Conservation (phyloP, 257 asterid genomes). For the Solanum bulbocastanum region DNA sequence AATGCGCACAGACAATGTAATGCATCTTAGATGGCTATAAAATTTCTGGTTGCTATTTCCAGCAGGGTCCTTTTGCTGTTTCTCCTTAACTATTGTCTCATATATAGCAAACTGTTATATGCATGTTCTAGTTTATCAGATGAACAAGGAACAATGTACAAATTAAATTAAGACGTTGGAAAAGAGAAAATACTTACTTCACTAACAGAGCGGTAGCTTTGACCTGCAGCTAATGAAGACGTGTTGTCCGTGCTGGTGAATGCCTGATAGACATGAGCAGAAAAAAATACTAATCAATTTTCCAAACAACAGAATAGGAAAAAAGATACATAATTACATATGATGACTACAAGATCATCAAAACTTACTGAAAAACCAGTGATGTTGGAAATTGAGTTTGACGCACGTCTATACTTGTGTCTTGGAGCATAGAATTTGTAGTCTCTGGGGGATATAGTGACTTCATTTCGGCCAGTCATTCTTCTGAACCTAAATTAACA, state of each 20-base stretch:
- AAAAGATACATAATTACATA: background rate
- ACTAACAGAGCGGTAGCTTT: conserved; percentile 44
- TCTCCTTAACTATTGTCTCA: background rate
- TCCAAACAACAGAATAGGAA: conserved; percentile 6
- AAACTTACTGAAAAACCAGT: conserved; percentile 69
- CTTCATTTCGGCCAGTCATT: conserved; percentile 86
- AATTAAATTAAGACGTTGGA: background rate
- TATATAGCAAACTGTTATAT: background rate
- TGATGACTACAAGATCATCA: background rate
- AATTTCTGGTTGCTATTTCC: background rate
- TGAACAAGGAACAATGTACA: background rate
- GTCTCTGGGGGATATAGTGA: conserved; percentile 70
- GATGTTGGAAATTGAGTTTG: conserved; percentile 61
- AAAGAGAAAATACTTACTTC: conserved; percentile 42
- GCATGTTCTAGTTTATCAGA: background rate
- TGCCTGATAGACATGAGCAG: conserved; percentile 30
- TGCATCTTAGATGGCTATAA: background rate
- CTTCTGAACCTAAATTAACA: conserved; percentile 59
- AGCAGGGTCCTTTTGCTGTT: background rate
- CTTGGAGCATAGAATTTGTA: conserved; percentile 97
- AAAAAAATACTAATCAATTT: background rate
- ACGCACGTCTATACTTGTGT: conserved; percentile 82
- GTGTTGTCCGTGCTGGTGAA: conserved; percentile 54
- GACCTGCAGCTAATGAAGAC: conserved; percentile 48
- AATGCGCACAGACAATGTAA: background rate